Percentiles rank a stretch among this genome's conserved stretches.
phyloP scores from a whole-genome alignment of 192 early-diverging fungal species.

The Entomortierella chlamydospora region DNA sequence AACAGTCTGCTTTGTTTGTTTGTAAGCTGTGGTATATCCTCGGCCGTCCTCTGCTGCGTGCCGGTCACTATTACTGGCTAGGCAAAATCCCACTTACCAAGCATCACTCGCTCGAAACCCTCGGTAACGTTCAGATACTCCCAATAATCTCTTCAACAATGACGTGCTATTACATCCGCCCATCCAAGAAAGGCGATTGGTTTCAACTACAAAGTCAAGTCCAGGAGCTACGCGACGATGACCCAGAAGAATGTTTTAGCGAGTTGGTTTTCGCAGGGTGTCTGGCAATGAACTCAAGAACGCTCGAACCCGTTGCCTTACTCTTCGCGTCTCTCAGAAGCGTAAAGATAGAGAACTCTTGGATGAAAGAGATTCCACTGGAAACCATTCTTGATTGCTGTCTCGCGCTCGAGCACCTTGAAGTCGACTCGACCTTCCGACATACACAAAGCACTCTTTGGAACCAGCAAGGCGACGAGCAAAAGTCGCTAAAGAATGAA shows the following conservation, averaged over 20 bases:
- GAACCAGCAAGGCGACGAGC: neutral
- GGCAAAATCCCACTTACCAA: constrained; percentile 6
- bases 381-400: neutral
- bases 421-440: constrained; percentile 4
- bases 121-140: constrained; percentile 2
- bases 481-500: neutral
- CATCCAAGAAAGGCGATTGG: neutral
- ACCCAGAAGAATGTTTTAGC: neutral
- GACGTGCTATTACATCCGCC: constrained; percentile 7
- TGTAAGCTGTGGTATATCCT: constrained; percentile 10
- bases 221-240: neutral
- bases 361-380: constrained; percentile 14
- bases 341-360: constrained; percentile 13
- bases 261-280: constrained; percentile 8
- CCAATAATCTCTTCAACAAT: constrained; percentile 12
- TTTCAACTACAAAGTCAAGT: neutral
- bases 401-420: neutral
- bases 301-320: neutral
- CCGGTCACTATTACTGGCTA: constrained; percentile 2
- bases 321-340: constrained; percentile 2
- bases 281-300: neutral
- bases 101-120: constrained; percentile 3
- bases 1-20: neutral
- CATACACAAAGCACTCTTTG: neutral
- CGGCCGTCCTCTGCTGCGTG: neutral